A percentile compares a stretch with the other conserved stretches of the same genome.
Conservation (phyloP, 2,329 filamentous ascomycete species). For the Stenocarpella maydis region DNA sequence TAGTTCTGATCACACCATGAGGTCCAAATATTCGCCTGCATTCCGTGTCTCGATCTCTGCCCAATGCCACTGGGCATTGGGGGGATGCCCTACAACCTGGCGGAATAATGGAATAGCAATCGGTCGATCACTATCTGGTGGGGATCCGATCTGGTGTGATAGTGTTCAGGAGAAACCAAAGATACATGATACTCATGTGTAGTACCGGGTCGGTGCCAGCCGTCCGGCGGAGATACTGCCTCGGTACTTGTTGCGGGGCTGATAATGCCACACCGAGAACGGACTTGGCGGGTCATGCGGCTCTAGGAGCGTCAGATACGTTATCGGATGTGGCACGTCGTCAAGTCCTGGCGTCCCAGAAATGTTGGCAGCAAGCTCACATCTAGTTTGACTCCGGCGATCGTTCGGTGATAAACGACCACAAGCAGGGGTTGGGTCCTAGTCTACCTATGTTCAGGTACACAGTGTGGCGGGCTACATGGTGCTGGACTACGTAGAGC, state of each 20-base stretch:
- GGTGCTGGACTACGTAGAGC: not conserved
- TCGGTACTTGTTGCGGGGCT: constrained; percentile 21
- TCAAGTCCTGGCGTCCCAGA: not conserved
- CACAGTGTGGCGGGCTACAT: constrained; percentile 15
- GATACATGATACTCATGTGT: not conserved
- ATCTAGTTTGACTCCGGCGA: constrained; percentile 12
- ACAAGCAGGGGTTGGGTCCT: not conserved
- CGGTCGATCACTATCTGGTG: constrained; percentile 8
- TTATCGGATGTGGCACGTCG: constrained; percentile 16
- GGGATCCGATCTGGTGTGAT: not conserved
- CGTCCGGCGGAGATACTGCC: constrained; percentile 23
- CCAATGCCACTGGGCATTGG: not conserved
- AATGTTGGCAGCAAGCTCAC: not conserved
- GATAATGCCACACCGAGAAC: constrained; percentile 28
- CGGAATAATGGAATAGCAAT: not conserved
- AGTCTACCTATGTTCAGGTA: not conserved
- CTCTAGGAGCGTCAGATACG: constrained; percentile 18
- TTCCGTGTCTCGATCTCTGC: constrained; percentile 14
- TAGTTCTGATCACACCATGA: not conserved
- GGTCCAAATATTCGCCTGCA: not conserved
- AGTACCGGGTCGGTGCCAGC: not conserved
- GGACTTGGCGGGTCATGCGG: constrained; percentile 28
- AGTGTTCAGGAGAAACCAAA: not conserved
- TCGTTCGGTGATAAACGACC: constrained; percentile 15
- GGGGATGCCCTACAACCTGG: constrained; percentile 2